Base-by-base conservation (phyloP, 1,284 basidiomycete species). In the Meira miltonrushii region DNA sequence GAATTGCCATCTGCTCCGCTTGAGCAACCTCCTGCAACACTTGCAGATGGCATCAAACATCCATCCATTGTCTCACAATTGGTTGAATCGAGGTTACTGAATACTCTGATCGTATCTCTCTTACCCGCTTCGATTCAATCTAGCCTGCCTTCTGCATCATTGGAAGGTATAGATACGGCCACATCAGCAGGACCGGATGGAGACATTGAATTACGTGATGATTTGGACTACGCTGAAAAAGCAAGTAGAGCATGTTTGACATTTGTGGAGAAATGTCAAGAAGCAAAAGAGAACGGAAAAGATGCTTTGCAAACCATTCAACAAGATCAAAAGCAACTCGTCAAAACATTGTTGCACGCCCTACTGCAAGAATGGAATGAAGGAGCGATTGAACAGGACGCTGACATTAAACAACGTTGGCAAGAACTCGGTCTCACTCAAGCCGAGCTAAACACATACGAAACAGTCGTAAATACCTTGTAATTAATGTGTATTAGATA, bases 191-290 rank as follows among this genome's bases (percentile, higher is more conserved):
- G 87, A 0, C 81, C 81, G 2, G 85, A 89, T 65, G 90, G 88
- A 6, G 87, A 89, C 67, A 4, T 56, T 10, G 66, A 73, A 77
- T 80, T 46, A 37, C 84, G 85, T 21, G 81, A 81, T 7, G 92
- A 95, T 77, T 72, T 80, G 3, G 89, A 93, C 69, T 89, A 88
- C 61, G 85, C 88, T 72, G 91, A 93, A 79, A 92, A 92, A 75
- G 81, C 87, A 0, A 72, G 88, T 15, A 82, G 85, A 81, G 86
- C 79, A 53, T 79, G 83, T 11, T 10, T 67, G 39, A 62, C 67
- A 12, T 74, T 79, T n/a, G 75, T 61, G 15, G 40, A 56, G 4
- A 33, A 28, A 44, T 15, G 55, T 43, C 13, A 21, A 38, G 40
- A 51, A 43, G 44, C 21, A 59, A 46, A 15, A 17, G 1, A 38